These are phyloP conservation scores for Cyclostephanos tholiformis DNA, from an alignment of 108 stramenopile species.

Conservation along the genomic window DNA sequence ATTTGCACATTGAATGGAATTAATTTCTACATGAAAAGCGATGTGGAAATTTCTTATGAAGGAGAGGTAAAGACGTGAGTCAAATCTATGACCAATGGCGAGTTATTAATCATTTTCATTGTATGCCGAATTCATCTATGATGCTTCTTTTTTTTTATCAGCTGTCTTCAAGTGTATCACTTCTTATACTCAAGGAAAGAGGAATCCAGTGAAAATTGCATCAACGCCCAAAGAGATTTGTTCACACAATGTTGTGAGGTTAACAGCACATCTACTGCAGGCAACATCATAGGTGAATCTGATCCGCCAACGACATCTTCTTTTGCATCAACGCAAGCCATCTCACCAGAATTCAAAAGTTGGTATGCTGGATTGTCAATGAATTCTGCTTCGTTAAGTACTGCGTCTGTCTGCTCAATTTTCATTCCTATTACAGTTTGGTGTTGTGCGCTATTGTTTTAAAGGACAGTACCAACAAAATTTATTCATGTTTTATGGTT, in stretches of 20 bases:
- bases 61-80: slow-evolving; percentile 1
- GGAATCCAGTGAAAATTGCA: slow-evolving; percentile 28
- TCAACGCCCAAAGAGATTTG: slow-evolving; percentile 28
- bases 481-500: too few relatives aligned
- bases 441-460: too few relatives aligned
- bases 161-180: slow-evolving; percentile 31
- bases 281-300: background rate
- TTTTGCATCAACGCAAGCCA: background rate
- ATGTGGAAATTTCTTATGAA: slow-evolving; percentile 19
- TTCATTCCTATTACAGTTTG: background rate
- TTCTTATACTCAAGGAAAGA: slow-evolving; percentile 26
- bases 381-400: background rate
- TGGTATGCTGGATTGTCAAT: slow-evolving; percentile 3
- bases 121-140: background rate
- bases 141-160: background rate
- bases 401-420: background rate
- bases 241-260: slow-evolving; percentile 28
- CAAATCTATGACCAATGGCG: background rate
- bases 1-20: slow-evolving; percentile 22
- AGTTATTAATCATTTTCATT: background rate
- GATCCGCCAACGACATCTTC: background rate
- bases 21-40: slow-evolving; percentile 26
- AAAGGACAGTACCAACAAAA: background rate
- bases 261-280: background rate
- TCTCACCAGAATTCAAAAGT: background rate